These are phyloP conservation scores for Syncephalastrum contaminatum DNA, from an alignment of 371 early-diverging fungal species.

Conservation along the genomic window DNA sequence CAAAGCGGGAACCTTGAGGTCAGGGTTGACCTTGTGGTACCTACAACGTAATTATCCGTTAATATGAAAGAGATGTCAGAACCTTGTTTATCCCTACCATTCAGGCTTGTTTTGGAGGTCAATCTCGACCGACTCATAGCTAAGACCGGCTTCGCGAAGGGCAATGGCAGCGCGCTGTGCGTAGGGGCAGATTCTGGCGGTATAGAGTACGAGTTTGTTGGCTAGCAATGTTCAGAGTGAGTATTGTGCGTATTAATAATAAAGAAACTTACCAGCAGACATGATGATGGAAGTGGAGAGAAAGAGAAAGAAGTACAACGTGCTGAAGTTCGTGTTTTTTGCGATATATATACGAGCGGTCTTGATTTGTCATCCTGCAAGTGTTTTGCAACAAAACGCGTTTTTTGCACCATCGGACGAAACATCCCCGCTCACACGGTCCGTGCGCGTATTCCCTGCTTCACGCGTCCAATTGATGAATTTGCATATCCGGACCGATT, in stretches of 20 bases:
- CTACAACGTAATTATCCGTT: conserved; percentile 7
- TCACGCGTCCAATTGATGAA: not conserved
- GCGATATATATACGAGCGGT: too few relatives aligned
- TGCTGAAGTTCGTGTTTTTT: too few relatives aligned
- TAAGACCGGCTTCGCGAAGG: conserved; percentile 47
- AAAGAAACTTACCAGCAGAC: too few relatives aligned
- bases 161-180: conserved; percentile 64
- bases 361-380: too few relatives aligned
- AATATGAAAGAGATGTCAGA: conserved; percentile 3
- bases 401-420: too few relatives aligned
- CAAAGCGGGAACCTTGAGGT: conserved; percentile 54
- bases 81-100: conserved; percentile 30
- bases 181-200: conserved; percentile 55
- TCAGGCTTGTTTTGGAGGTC: conserved; percentile 64
- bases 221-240: not conserved
- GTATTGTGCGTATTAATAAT: too few relatives aligned
- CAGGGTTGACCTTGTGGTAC: conserved; percentile 53
- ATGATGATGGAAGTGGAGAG: too few relatives aligned
- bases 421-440: too few relatives aligned
- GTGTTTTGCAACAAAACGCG: too few relatives aligned
- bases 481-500: not conserved
- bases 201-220: conserved; percentile 51
- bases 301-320: too few relatives aligned
- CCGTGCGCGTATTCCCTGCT: not conserved
- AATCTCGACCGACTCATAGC: conserved; percentile 51